Base-by-base conservation (phyloP, 2,329 filamentous ascomycete genomes). In the Penicillium sp. region DNA sequence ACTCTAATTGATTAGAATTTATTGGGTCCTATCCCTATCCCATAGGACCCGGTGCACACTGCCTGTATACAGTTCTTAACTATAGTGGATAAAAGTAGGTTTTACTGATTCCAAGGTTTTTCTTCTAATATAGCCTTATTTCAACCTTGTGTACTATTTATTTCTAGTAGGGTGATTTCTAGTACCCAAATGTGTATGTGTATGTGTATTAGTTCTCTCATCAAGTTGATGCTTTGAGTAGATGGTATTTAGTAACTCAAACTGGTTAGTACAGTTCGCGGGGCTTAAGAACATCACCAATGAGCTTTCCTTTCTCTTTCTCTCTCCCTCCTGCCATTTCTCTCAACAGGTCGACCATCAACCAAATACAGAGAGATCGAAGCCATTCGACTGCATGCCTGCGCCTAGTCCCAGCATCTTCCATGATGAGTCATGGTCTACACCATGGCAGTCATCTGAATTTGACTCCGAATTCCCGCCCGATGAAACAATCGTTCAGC, bases 351-450 rank as follows among this genome's bases (percentile, higher is more conserved):
- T 40, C 38, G 38, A 40, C 38, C 38, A 40, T 40, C 38, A 40
- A 40, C 38, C 38, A 40, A 40, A 40, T 40, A 40, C 16, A 40
- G 38, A 40, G 38, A 40, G 38, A 40, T 40, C 38, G 16, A 21
- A 40, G 38, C 38, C 16, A 40, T 40, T 21, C 16, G 38, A 40
- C 38, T 40, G 38, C 16, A 40, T 40, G 16, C 16, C 38, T 40
- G 38, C 16, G 16, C 16, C 38, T 40, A 21, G 21, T 40, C 21
- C 45, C 16, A 39, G 45, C 13, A 48, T 34, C 16, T 49, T 42
- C 29, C 27, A 49, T 32, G 36, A 49, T 13, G n/a, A 49, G 11
- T 43, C 38, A 43, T 49, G 29, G 38, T 27, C 18, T 49, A 49
- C 18, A 34, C 16, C 18, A 43, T 49, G 27, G 38, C 18, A 31